These are phyloP conservation scores for Xylariaceae sp. DNA, from an alignment of 2,329 filamentous ascomycete genomes.

Conservation along the genomic window DNA sequence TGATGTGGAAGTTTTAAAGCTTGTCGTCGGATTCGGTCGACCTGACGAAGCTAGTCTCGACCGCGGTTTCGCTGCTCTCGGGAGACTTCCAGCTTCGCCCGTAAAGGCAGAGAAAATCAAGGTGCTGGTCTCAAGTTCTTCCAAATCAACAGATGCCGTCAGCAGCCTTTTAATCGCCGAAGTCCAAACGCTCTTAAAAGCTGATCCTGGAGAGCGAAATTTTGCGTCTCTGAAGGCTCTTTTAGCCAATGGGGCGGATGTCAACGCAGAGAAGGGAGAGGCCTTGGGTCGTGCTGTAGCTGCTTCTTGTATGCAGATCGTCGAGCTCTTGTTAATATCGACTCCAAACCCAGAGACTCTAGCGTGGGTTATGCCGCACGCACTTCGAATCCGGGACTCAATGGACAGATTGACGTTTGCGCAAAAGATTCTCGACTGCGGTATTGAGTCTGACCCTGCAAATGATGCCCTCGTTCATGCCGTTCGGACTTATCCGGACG, in stretches of 20 bases:
- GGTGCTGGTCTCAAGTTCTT: constrained; percentile 41
- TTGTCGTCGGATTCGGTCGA: constrained; percentile 46
- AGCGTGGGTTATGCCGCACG: constrained; percentile 49
- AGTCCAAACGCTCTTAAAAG: constrained; percentile 44
- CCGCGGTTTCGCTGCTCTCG: constrained; percentile 42
- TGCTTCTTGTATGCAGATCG: constrained; percentile 42
- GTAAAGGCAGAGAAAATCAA: constrained; percentile 50
- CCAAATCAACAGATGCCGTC: constrained; percentile 42
- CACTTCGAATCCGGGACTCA: constrained; percentile 48
- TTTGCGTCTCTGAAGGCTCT: constrained; percentile 46
- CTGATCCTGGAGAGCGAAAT: constrained; percentile 36
- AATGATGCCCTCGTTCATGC: constrained; percentile 53
- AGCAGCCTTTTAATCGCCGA: constrained; percentile 49
- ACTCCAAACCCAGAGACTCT: constrained; percentile 43
- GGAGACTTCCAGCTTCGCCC: constrained; percentile 41
- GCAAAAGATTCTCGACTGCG: constrained; percentile 48
- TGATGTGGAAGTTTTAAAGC: constrained; percentile 48
- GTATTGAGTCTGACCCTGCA: constrained; percentile 46
- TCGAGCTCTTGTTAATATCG: constrained; percentile 47
- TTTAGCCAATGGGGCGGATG: constrained; percentile 50
- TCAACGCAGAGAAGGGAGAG: constrained; percentile 52
- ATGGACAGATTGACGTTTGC: constrained; percentile 52
- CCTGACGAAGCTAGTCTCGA: constrained; percentile 44
- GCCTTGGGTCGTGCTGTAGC: constrained; percentile 51
- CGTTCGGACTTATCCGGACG: constrained; percentile 46